Evolutionary conservation across 371 early-diverging fungal genomes (phyloP).

Genomic region (Lichtheimia corymbifera): DNA sequence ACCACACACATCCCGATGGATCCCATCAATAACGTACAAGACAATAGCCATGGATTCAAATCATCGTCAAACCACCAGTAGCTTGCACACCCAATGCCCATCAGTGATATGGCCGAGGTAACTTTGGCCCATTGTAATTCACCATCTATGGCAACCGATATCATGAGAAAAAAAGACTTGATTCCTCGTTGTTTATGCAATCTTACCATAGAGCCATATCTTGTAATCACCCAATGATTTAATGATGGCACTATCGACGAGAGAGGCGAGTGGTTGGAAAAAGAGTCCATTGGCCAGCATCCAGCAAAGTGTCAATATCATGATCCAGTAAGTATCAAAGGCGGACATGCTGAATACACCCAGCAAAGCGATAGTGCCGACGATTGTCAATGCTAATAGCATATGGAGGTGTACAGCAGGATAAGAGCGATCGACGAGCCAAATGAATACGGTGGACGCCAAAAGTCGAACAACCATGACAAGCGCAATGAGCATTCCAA

Average conservation of each 20-base stretch:
- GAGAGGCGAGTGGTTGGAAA: conserved; percentile 29
- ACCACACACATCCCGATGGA: not conserved
- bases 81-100: conserved; percentile 4
- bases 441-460: conserved; percentile 8
- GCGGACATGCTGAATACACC: conserved; percentile 7
- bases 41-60: not conserved
- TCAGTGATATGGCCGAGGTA: not conserved
- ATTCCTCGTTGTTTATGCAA: not conserved
- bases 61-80: conserved; percentile 6
- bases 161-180: conserved; percentile 1
- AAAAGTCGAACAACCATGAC: conserved; percentile 13
- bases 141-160: not conserved
- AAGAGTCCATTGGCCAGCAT: conserved; percentile 22
- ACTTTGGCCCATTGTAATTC: conserved; percentile 15
- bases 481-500: conserved; percentile 15
- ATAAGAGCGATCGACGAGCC: conserved; percentile 8
- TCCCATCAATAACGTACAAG: not conserved
- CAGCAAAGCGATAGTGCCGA: conserved; percentile 3
- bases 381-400: conserved; percentile 7
- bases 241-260: conserved; percentile 31
- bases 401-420: conserved; percentile 7
- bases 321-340: not conserved
- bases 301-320: not conserved
- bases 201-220: conserved; percentile 34
- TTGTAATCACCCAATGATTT: conserved; percentile 37